Evolutionary conservation across 169 alveolate genomes (phyloP).

Genomic region (Plasmodium gonderi): DNA sequence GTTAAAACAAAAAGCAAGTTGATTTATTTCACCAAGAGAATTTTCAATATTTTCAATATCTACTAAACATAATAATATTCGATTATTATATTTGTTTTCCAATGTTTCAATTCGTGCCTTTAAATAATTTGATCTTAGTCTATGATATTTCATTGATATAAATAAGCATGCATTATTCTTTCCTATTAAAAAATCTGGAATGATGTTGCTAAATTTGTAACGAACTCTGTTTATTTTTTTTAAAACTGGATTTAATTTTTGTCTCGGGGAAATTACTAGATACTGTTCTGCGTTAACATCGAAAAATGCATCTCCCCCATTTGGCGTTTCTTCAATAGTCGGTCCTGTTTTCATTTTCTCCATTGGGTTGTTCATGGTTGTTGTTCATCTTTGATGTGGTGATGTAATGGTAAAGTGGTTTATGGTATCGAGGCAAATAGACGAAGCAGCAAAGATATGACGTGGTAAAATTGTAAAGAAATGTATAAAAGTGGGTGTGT

Average conservation of each 20-base stretch:
- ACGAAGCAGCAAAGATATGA: too few relatives aligned
- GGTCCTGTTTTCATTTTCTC: background rate
- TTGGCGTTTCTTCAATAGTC: background rate
- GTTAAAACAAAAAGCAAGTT: slow-evolving; percentile 44
- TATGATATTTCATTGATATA: slow-evolving; percentile 83
- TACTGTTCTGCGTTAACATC: slow-evolving; percentile 61
- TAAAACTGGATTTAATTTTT: slow-evolving; percentile 82
- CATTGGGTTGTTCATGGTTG: background rate
- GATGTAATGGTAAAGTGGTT: background rate
- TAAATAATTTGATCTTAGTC: slow-evolving; percentile 79
- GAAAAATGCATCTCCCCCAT: slow-evolving; percentile 4
- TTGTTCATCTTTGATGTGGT: background rate
- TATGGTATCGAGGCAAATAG: too few relatives aligned
- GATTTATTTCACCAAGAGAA: slow-evolving; percentile 71
- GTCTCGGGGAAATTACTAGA: slow-evolving; percentile 81
- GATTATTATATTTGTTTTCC: slow-evolving; percentile 57
- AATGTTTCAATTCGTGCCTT: slow-evolving; percentile 77
- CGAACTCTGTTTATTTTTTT: slow-evolving; percentile 77
- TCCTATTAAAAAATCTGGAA: slow-evolving; percentile 79
- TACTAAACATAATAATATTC: slow-evolving; percentile 62
- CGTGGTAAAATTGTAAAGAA: background rate
- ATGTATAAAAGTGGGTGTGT: background rate
- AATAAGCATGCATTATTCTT: slow-evolving; percentile 79
- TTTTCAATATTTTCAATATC: slow-evolving; percentile 73
- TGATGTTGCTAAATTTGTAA: slow-evolving; percentile 78